Percentiles rank a stretch among this genome's conserved stretches.
phyloP scores from a whole-genome alignment of 345 rosid species.

The Adansonia digitata region DNA sequence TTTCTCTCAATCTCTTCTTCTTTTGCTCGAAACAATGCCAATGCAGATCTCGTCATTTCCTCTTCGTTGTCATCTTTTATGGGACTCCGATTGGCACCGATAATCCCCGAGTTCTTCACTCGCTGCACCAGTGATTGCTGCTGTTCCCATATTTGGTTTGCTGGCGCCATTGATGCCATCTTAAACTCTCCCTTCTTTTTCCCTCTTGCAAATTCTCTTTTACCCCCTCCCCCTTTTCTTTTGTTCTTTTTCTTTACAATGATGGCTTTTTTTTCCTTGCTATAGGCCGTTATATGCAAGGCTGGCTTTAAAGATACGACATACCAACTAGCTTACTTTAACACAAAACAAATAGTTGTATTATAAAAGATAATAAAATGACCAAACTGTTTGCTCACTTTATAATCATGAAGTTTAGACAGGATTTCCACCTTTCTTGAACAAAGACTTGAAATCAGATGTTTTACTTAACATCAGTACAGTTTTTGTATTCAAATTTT shows the following conservation, averaged over 20 bases:
- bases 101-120: constrained; percentile 42
- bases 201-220: constrained; percentile 8
- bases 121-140: constrained; percentile 46
- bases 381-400: constrained; percentile 22
- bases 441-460: constrained; percentile 17
- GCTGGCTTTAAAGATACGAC: constrained; percentile 33
- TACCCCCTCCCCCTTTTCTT: neutral
- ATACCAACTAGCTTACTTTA: constrained; percentile 27
- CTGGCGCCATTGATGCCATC: constrained; percentile 38
- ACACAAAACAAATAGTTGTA: constrained; percentile 20
- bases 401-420: constrained; percentile 27
- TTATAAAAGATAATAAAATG: constrained; percentile 13
- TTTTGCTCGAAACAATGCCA: constrained; percentile 62
- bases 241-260: constrained; percentile 14
- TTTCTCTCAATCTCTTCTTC: constrained; percentile 95
- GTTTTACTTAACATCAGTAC: constrained; percentile 1
- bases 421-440: constrained; percentile 28
- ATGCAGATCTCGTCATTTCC: constrained; percentile 66
- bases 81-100: constrained; percentile 38
- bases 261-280: constrained; percentile 34
- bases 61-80: constrained; percentile 56
- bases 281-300: constrained; percentile 25
- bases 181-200: neutral
- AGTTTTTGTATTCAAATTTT: constrained; percentile 8
- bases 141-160: constrained; percentile 41